Percentiles rank a stretch among this genome's conserved stretches.
Evolutionary conservation across 805 yeast species (phyloP).

Genomic region (Starmerella sirachaensis): DNA sequence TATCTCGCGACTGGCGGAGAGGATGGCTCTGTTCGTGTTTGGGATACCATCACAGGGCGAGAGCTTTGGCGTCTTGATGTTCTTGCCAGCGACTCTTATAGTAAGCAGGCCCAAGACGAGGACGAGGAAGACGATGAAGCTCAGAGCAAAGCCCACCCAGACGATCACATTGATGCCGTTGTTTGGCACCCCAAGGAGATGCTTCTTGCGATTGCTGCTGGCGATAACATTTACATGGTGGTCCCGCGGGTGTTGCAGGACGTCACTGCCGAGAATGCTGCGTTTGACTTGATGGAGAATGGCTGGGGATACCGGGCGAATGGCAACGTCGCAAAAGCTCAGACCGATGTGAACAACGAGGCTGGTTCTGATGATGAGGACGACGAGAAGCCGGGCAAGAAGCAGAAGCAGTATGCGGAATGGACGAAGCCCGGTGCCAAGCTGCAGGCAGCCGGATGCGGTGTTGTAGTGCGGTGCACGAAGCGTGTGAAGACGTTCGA

Average conservation of each 20-base stretch:
- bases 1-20: conserved; percentile 98
- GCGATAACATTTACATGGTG: conserved; percentile 62
- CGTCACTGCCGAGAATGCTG: conserved; percentile 68
- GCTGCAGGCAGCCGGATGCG: conserved; percentile 51
- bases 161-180: conserved; percentile 35
- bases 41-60: conserved; percentile 95
- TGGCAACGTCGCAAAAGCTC: conserved; percentile 22
- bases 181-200: conserved; percentile 81
- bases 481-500: conserved; percentile 65
- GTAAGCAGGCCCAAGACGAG: too few species aligned
- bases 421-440: conserved; percentile 73
- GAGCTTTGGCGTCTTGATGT: conserved; percentile 53
- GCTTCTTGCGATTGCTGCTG: conserved; percentile 70
- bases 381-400: conserved; percentile 28
- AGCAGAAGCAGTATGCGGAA: conserved; percentile 35
- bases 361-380: conserved; percentile 16
- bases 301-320: conserved; percentile 74
- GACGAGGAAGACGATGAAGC: conserved; percentile 19
- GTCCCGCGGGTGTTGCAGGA: conserved; percentile 83
- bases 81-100: conserved; percentile 28
- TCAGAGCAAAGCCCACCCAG: conserved; percentile 32
- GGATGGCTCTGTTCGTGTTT: conserved; percentile 88
- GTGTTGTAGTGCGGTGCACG: conserved; percentile 54
- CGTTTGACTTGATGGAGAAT: conserved; percentile 65
- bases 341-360: conserved; percentile 8